Evolutionary conservation across 305 asterid species (phyloP).

Genomic region (Ilex paraguariensis): DNA sequence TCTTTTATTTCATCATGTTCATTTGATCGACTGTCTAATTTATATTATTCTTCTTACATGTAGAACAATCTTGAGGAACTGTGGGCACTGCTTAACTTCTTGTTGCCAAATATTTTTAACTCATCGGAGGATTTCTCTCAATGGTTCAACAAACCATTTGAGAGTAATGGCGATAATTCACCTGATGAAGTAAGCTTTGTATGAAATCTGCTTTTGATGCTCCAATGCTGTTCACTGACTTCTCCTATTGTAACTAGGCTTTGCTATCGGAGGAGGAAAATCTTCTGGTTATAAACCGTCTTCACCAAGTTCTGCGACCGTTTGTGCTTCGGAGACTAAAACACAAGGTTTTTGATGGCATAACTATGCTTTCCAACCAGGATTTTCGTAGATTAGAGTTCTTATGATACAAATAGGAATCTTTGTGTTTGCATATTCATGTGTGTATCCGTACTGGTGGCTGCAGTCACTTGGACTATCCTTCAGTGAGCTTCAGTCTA

Average conservation of each 20-base stretch:
- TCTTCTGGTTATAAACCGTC: constrained; percentile 95
- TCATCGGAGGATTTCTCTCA: constrained; percentile 99
- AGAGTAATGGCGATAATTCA: constrained; percentile 89
- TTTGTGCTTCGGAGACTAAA: constrained; percentile 96
- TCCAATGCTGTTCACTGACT: no score
- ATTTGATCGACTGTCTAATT: constrained; percentile 6
- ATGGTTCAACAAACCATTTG: constrained; percentile 98
- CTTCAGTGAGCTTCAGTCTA: no score
- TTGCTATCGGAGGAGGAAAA: constrained; percentile 98
- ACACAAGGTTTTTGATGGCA: constrained; percentile 66
- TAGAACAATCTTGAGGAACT: constrained; percentile 99
- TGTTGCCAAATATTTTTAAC: constrained; percentile 95
- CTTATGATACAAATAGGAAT: constrained; percentile 1
- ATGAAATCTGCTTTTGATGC: background rate
- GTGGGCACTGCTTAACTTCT: constrained; percentile 98
- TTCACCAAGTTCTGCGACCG: constrained; percentile 99
- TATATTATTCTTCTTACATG: constrained; percentile 11
- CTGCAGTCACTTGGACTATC: no score
- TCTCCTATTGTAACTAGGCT: constrained; percentile 45
- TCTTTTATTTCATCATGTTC: background rate
- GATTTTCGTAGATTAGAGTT: no score
- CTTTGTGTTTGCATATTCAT: constrained; percentile 7
- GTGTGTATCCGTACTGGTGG: no score
- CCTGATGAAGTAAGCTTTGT: constrained; percentile 62
- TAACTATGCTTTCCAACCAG: constrained; percentile 7